Evolutionary conservation across 345 rosid genomes (phyloP).

Genomic region (thale cress (Arabidopsis thaliana)): TAIR10.1 NC_003076.8:3206501-3207000

Average conservation of each 20-base stretch:
- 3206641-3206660: slow-evolving; percentile 30
- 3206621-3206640: slow-evolving; percentile 31
- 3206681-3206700: slow-evolving; percentile 41
- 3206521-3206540: slow-evolving; percentile 45
- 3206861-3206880: slow-evolving; percentile 2
- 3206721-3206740: slow-evolving; percentile 30
- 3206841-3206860: background rate
- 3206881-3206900: slow-evolving; percentile 4
- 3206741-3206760: slow-evolving; percentile 36
- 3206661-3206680: slow-evolving; percentile 38
- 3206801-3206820: slow-evolving; percentile 39
- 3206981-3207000: slow-evolving; percentile 66
- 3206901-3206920: background rate
- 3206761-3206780: slow-evolving; percentile 31
- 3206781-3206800: slow-evolving; percentile 47
- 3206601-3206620: slow-evolving; percentile 38
- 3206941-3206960: background rate
- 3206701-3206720: slow-evolving; percentile 30
- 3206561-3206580: slow-evolving; percentile 57
- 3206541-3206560: slow-evolving; percentile 58
- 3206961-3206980: slow-evolving; percentile 6
- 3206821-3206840: slow-evolving; percentile 21
- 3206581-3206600: slow-evolving; percentile 35
- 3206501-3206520: slow-evolving; percentile 61
- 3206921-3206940: slow-evolving; percentile 11